Conservation (phyloP, 495 filamentous ascomycete genomes). For the Schizothecium vesticola region DNA sequence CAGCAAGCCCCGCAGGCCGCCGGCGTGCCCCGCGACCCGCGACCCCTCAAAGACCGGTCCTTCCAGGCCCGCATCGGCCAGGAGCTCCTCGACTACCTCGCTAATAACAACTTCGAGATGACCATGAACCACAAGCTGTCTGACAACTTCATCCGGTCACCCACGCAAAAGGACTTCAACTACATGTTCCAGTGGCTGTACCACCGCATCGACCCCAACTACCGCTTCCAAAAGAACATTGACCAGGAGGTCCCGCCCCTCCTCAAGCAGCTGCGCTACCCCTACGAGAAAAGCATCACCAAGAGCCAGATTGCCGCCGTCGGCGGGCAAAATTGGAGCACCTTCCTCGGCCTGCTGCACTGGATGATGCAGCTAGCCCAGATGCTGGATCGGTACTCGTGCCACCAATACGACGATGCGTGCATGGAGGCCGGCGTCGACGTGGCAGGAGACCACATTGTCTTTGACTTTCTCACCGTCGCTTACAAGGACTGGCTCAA, state of each 20-base stretch:
- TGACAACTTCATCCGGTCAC: constrained; percentile 79
- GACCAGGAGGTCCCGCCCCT: constrained; percentile 90
- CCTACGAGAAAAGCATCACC: constrained; percentile 86
- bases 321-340: constrained; percentile 91
- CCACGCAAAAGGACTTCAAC: constrained; percentile 98
- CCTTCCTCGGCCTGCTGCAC: constrained; percentile 87
- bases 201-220: constrained; percentile 85
- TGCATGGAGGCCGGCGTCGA: constrained; percentile 81
- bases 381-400: constrained; percentile 75
- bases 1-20: constrained; percentile 72
- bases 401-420: constrained; percentile 78
- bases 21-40: constrained; percentile 78
- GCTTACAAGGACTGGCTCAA: constrained; percentile 92
- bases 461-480: constrained; percentile 80
- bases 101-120: constrained; percentile 90
- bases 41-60: constrained; percentile 74
- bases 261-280: constrained; percentile 88
- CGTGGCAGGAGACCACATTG: constrained; percentile 80
- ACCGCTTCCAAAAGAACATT: constrained; percentile 85
- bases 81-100: constrained; percentile 85
- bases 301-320: constrained; percentile 93
- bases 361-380: constrained; percentile 98
- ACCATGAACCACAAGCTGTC: constrained; percentile 90
- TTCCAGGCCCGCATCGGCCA: constrained; percentile 78
- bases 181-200: constrained; percentile 98